Conservation (phyloP, 257 asterid species). For the Salvia rosmarinus region DNA sequence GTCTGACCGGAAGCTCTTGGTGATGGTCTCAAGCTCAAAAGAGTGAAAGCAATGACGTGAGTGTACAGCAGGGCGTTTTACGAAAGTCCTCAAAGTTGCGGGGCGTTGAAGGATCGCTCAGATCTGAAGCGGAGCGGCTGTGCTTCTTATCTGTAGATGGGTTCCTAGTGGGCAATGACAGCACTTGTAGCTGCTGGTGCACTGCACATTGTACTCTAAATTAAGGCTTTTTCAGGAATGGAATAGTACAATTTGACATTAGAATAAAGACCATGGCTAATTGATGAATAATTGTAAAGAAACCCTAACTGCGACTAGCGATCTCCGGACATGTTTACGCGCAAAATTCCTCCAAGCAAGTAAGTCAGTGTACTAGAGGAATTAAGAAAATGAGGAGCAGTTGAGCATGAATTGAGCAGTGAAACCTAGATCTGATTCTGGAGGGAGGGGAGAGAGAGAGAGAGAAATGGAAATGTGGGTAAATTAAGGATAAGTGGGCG, state of each 20-base stretch:
- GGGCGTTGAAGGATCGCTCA: constrained; percentile 86
- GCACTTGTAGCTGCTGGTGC: constrained; percentile 71
- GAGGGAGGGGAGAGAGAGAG: constrained; percentile 2
- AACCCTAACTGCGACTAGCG: constrained; percentile 33
- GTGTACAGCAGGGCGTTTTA: constrained; percentile 73
- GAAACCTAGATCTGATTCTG: constrained; percentile 47
- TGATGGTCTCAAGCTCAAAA: constrained; percentile 94
- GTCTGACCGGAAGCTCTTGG: constrained; percentile 97
- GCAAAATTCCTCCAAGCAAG: constrained; percentile 1
- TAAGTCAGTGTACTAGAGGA: neutral
- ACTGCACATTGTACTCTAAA: constrained; percentile 48
- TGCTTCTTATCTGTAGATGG: constrained; percentile 68
- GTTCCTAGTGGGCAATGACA: constrained; percentile 51
- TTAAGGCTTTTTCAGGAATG: constrained; percentile 21
- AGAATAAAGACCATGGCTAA: constrained; percentile 1
- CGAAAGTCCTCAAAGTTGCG: constrained; percentile 78
- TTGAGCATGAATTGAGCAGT: constrained; percentile 30
- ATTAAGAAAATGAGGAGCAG: neutral
- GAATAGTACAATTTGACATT: neutral
- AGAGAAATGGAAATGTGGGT: constrained; percentile 29
- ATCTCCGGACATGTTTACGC: neutral
- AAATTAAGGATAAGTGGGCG: neutral
- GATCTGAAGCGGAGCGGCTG: constrained; percentile 79
- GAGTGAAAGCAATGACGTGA: constrained; percentile 85
- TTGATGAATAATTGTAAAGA: neutral